These are phyloP conservation scores for Ramaria sp. DNA, from an alignment of 768 basidiomycete genomes.

Conservation along the genomic window DNA sequence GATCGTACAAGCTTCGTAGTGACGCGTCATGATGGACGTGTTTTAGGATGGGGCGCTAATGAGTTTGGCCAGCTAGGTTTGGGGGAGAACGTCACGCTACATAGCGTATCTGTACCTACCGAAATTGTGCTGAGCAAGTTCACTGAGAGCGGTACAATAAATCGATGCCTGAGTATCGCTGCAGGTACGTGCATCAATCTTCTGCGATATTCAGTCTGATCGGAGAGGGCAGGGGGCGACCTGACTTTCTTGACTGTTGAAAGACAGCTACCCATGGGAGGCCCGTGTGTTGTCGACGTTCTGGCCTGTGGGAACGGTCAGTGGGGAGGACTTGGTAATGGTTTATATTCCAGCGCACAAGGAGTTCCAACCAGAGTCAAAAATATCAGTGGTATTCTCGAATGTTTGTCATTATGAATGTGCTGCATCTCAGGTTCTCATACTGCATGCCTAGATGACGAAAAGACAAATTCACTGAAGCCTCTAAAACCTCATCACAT, in stretches of 20 bases:
- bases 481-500: constrained; percentile 54
- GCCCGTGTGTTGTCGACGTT: constrained; percentile 36
- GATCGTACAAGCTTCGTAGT: constrained; percentile 61
- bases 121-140: constrained; percentile 68
- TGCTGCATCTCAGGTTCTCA: neutral
- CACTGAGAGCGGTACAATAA: constrained; percentile 35
- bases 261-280: constrained; percentile 23
- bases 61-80: constrained; percentile 81
- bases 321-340: constrained; percentile 64
- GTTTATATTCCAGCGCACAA: constrained; percentile 57
- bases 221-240: constrained; percentile 45
- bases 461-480: constrained; percentile 43
- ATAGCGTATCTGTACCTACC: constrained; percentile 70
- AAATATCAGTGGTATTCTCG: constrained; percentile 71
- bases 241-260: constrained; percentile 71
- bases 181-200: constrained; percentile 37
- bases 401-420: constrained; percentile 48
- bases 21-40: constrained; percentile 49
- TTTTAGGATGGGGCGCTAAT: constrained; percentile 87
- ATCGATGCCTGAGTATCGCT: constrained; percentile 51
- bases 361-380: constrained; percentile 62
- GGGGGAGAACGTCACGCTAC: constrained; percentile 48
- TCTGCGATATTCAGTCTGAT: neutral
- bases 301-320: constrained; percentile 79
- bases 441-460: constrained; percentile 40